Conservation (phyloP, 495 filamentous ascomycete genomes). For the Ascodesmis nigricans region DNA sequence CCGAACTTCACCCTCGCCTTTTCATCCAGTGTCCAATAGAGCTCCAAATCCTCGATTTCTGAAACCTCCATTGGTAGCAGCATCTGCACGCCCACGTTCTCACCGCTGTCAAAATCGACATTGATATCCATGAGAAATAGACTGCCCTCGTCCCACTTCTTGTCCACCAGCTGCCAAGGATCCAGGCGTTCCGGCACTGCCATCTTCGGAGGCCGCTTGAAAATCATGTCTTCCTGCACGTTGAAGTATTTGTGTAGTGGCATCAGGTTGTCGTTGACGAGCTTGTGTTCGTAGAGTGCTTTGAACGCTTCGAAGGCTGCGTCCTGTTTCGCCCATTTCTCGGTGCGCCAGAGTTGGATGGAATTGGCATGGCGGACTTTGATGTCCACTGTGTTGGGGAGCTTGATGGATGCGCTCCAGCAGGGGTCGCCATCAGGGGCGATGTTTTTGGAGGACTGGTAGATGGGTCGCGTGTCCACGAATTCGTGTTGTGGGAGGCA, state of each 20-base stretch:
- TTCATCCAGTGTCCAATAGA: constrained; percentile 7
- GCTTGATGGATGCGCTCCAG: constrained; percentile 36
- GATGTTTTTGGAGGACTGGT: constrained; percentile 4
- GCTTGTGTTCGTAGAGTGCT: constrained; percentile 41
- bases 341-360: constrained; percentile 38
- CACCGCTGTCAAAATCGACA: not conserved
- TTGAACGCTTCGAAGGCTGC: constrained; percentile 66
- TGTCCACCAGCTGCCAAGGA: constrained; percentile 31
- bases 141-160: constrained; percentile 9
- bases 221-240: constrained; percentile 23
- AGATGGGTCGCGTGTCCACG: constrained; percentile 27
- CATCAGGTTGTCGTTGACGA: constrained; percentile 62
- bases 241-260: constrained; percentile 30
- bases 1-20: constrained; percentile 3
- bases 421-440: constrained; percentile 2
- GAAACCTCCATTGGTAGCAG: constrained; percentile 7
- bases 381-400: constrained; percentile 49
- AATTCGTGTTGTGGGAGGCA: constrained; percentile 30
- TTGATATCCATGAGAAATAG: not conserved
- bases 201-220: constrained; percentile 28
- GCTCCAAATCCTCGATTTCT: not conserved
- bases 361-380: constrained; percentile 36
- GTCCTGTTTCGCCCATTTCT: constrained; percentile 57
- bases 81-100: constrained; percentile 4
- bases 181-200: constrained; percentile 35